A percentile compares a stretch with the other conserved stretches of the same genome.
These are phyloP conservation scores for Neophaeococcomyces mojaviensis DNA, from an alignment of 2,329 filamentous ascomycete species.

Conservation along the genomic window DNA sequence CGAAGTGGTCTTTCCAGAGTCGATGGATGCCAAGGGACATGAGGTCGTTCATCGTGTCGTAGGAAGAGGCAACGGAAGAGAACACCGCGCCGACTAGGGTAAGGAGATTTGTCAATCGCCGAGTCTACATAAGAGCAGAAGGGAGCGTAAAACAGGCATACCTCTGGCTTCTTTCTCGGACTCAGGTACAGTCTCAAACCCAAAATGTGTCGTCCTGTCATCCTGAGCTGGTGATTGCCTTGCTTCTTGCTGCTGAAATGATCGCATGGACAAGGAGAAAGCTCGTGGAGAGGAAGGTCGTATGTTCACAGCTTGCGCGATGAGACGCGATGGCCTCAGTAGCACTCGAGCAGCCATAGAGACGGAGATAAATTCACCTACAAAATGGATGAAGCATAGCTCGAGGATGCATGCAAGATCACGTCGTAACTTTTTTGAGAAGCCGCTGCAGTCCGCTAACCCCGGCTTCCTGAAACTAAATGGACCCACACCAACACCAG, in stretches of 20 bases:
- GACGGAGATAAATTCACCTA: background rate
- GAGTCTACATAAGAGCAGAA: background rate
- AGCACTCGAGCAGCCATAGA: background rate
- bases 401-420: background rate
- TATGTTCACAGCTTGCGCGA: background rate
- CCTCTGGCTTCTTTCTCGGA: conserved; percentile 65
- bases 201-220: conserved; percentile 74
- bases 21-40: conserved; percentile 98
- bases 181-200: conserved; percentile 77
- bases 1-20: conserved; percentile 96
- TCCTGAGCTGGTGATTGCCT: conserved; percentile 27
- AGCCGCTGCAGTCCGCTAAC: background rate
- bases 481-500: background rate
- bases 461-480: background rate
- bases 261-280: background rate
- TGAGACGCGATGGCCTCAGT: background rate
- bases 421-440: conserved; percentile 1
- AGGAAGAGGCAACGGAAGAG: conserved; percentile 86
- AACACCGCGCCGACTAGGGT: conserved; percentile 73
- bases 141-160: conserved; percentile 26
- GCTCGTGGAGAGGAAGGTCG: background rate
- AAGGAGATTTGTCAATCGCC: background rate
- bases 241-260: conserved; percentile 6
- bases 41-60: conserved; percentile 98
- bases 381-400: background rate